A percentile compares a stretch with the other conserved stretches of the same genome.
Conservation (phyloP, 2,329 filamentous ascomycete species). For the Fusarium torreyae region DNA sequence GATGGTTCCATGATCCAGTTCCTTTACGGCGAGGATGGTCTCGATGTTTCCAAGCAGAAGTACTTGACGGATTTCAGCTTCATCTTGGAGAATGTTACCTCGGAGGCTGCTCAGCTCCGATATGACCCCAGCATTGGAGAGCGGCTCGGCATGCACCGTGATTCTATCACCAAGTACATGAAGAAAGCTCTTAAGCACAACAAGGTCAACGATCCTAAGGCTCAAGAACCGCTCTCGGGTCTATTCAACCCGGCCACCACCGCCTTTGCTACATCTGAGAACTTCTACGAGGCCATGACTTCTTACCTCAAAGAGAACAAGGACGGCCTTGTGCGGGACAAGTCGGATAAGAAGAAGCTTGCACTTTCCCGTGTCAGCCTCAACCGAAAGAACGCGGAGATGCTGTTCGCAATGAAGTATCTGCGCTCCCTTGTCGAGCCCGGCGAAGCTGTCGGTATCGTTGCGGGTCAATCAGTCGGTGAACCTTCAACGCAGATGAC, state of each 20-base stretch:
- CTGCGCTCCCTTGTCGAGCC: constrained; percentile 92
- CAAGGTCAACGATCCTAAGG: constrained; percentile 68
- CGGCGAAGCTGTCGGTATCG: constrained; percentile 95
- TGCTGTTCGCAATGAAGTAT: constrained; percentile 92
- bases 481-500: constrained; percentile 99
- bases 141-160: constrained; percentile 66
- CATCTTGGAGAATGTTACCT: constrained; percentile 86
- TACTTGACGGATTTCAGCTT: constrained; percentile 94
- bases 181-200: constrained; percentile 85
- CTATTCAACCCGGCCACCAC: constrained; percentile 82
- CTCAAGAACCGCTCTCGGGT: constrained; percentile 82
- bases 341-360: constrained; percentile 56
- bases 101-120: constrained; percentile 82
- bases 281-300: constrained; percentile 80
- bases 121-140: constrained; percentile 68
- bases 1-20: constrained; percentile 96
- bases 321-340: constrained; percentile 68
- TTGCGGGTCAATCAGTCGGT: constrained; percentile 95
- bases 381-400: constrained; percentile 82
- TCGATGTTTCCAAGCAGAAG: constrained; percentile 94
- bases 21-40: constrained; percentile 94
- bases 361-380: constrained; percentile 58
- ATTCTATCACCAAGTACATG: constrained; percentile 80
- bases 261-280: constrained; percentile 90
- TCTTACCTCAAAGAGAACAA: constrained; percentile 86